Evolutionary conservation across 2,329 filamentous ascomycete genomes (phyloP).

Genomic region (Aspergillus tubingensis): DNA sequence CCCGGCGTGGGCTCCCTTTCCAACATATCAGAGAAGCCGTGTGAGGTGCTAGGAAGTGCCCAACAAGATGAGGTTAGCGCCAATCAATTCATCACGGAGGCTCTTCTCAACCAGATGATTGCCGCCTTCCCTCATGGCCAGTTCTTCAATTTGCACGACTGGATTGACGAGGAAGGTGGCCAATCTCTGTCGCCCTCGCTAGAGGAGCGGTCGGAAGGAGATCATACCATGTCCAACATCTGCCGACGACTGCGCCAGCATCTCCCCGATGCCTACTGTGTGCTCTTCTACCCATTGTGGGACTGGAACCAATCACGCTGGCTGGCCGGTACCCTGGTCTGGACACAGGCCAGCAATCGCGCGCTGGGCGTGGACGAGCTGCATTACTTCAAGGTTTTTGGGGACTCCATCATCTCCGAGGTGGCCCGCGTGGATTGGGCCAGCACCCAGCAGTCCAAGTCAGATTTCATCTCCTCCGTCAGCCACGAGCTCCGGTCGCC

Average conservation of each 20-base stretch:
- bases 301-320: slow-evolving; percentile 33
- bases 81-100: slow-evolving; percentile 17
- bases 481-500: slow-evolving; percentile 54
- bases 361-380: slow-evolving; percentile 28
- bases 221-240: slow-evolving; percentile 7
- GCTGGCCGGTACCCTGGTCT: slow-evolving; percentile 32
- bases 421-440: slow-evolving; percentile 37
- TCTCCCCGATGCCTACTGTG: slow-evolving; percentile 26
- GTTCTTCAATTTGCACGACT: slow-evolving; percentile 22
- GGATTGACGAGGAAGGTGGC: background rate
- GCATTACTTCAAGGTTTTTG: slow-evolving; percentile 37
- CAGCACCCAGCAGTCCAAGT: slow-evolving; percentile 48
- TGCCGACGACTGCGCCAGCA: slow-evolving; percentile 10
- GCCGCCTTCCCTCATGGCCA: slow-evolving; percentile 29
- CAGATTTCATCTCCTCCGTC: slow-evolving; percentile 54
- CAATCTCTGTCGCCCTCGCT: background rate
- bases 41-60: slow-evolving; percentile 24
- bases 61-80: background rate
- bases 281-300: slow-evolving; percentile 36
- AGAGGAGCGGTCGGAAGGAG: background rate
- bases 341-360: slow-evolving; percentile 25
- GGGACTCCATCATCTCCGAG: slow-evolving; percentile 40
- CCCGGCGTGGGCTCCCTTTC: slow-evolving; percentile 20
- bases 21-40: slow-evolving; percentile 16
- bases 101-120: slow-evolving; percentile 21